Percentiles rank a stretch among this genome's conserved stretches.
These are phyloP conservation scores for Phytophthora macrochlamydospora DNA, from an alignment of 352 stramenopile species.

Conservation along the genomic window DNA sequence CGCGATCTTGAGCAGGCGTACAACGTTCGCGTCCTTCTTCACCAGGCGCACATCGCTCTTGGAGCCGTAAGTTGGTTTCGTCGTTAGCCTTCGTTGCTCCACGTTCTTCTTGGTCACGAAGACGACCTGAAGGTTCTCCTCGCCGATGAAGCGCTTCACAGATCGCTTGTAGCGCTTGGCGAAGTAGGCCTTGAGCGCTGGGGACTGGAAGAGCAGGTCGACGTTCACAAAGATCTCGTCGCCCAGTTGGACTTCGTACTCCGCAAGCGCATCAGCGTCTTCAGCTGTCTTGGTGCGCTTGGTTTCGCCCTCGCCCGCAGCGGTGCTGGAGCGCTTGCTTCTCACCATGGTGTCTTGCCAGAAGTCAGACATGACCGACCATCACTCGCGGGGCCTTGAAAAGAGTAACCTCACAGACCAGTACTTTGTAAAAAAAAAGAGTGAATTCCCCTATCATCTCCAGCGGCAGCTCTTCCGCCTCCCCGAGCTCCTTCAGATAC, in stretches of 20 bases:
- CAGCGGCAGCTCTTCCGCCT: too few species aligned
- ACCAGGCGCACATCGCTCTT: slow-evolving; percentile 4
- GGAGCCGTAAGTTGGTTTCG: slow-evolving; percentile 1
- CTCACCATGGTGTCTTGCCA: neutral
- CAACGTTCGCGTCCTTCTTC: slow-evolving; percentile 6
- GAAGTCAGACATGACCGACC: neutral
- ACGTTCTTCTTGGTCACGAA: slow-evolving; percentile 11
- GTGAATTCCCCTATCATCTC: too few species aligned
- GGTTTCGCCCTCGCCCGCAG: neutral
- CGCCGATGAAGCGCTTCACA: neutral
- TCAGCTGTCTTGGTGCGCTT: slow-evolving; percentile 6
- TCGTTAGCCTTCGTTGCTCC: slow-evolving; percentile 1
- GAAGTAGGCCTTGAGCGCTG: slow-evolving; percentile 7
- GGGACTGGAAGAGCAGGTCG: slow-evolving; percentile 2
- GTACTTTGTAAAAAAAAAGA: too few species aligned
- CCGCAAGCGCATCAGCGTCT: neutral
- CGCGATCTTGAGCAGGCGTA: neutral
- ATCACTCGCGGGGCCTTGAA: neutral
- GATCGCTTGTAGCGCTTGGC: slow-evolving; percentile 9
- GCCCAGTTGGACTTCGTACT: slow-evolving; percentile 4
- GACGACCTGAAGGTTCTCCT: slow-evolving; percentile 8
- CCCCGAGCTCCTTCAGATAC: too few species aligned
- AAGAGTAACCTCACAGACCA: too few species aligned
- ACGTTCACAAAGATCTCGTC: slow-evolving; percentile 10
- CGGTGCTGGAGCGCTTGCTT: slow-evolving; percentile 7